Conservation (phyloP, 495 filamentous ascomycete species). For the Penicillium bovifimosum region DNA sequence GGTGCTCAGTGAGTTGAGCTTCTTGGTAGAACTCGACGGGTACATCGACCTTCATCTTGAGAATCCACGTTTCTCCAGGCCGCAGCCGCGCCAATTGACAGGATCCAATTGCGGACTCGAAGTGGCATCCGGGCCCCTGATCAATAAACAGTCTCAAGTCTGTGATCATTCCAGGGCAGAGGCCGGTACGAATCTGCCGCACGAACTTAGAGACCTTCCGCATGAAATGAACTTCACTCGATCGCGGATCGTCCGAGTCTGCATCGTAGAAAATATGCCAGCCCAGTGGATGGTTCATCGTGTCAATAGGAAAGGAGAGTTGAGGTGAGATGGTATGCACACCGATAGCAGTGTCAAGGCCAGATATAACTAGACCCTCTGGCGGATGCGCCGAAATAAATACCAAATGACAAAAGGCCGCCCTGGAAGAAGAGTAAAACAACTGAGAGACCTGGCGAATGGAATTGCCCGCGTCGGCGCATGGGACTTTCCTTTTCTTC, state of each 20-base stretch:
- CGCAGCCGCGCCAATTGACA: conserved; percentile 12
- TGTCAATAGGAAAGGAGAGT: conserved; percentile 8
- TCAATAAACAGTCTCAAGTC: conserved; percentile 12
- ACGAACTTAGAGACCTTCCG: conserved; percentile 16
- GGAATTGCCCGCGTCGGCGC: conserved; percentile 1
- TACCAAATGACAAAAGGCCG: conserved; percentile 22
- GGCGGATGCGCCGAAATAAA: conserved; percentile 14
- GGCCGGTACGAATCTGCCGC: conserved; percentile 22
- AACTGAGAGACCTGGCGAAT: conserved; percentile 12
- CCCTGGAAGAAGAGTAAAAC: conserved; percentile 10
- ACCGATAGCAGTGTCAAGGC: conserved; percentile 19
- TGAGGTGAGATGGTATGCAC: conserved; percentile 24
- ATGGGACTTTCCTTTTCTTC: not conserved
- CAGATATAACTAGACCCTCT: conserved; percentile 6
- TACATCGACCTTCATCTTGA: conserved; percentile 14
- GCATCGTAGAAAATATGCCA: conserved; percentile 24
- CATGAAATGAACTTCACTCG: conserved; percentile 10
- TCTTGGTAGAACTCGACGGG: conserved; percentile 4
- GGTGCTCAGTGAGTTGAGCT: not conserved
- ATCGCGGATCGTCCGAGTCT: not conserved
- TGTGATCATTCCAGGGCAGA: conserved; percentile 16
- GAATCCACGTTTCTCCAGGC: conserved; percentile 22
- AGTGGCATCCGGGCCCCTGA: conserved; percentile 10
- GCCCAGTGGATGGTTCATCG: conserved; percentile 3
- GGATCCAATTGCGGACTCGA: conserved; percentile 7